phyloP scores from a whole-genome alignment of 129 eudicot genomes.

The Silybum marianum region DNA sequence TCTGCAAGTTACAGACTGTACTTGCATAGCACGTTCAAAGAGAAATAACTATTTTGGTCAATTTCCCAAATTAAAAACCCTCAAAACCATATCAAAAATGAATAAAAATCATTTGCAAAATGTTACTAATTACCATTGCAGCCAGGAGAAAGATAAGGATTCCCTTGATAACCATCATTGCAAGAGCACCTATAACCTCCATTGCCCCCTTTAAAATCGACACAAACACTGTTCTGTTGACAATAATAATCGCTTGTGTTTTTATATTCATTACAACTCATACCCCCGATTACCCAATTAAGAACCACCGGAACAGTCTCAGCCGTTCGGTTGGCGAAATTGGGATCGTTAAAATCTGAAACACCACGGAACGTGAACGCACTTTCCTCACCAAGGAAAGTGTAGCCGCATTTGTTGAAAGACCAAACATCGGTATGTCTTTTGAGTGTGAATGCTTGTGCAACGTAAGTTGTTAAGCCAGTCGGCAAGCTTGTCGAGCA shows the following conservation, averaged over 20 bases:
- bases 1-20: no score
- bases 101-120: background rate
- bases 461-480: slow-evolving; percentile 23
- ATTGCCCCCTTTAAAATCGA: slow-evolving; percentile 23
- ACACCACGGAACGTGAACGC: slow-evolving; percentile 28
- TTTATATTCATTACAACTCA: slow-evolving; percentile 33
- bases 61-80: no score
- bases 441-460: background rate
- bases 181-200: slow-evolving; percentile 45
- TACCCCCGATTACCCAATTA: slow-evolving; percentile 50
- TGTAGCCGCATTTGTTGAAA: slow-evolving; percentile 37
- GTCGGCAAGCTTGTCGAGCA: slow-evolving; percentile 38
- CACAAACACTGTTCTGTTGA: slow-evolving; percentile 30
- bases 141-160: slow-evolving; percentile 43
- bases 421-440: slow-evolving; percentile 10
- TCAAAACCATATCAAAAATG: background rate
- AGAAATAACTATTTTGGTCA: no score
- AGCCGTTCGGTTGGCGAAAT: background rate
- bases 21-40: no score
- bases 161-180: slow-evolving; percentile 39
- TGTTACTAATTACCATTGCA: slow-evolving; percentile 29
- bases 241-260: slow-evolving; percentile 20
- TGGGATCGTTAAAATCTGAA: slow-evolving; percentile 27
- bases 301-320: slow-evolving; percentile 50
- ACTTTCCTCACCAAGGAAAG: slow-evolving; percentile 39